Evolutionary conservation across 768 basidiomycete genomes (phyloP).

Genomic region (Inosperma sp.): DNA sequence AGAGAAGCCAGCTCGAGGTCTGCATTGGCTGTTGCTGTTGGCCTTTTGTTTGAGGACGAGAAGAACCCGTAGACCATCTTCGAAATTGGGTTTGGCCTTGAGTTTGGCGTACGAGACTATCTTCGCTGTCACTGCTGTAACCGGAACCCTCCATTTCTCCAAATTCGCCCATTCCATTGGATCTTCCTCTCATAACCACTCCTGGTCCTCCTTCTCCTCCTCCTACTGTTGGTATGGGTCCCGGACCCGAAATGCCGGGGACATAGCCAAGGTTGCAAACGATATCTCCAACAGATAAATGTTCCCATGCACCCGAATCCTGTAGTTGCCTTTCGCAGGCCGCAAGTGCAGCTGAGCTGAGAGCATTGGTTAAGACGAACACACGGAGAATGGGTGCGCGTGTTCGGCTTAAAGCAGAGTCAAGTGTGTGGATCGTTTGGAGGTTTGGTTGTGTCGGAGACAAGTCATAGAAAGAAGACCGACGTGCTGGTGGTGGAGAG

Average conservation of each 20-base stretch:
- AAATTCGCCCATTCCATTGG: too few relatives aligned
- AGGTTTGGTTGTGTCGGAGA: background rate
- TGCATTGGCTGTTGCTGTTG: constrained; percentile 10
- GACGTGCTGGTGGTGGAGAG: too few relatives aligned
- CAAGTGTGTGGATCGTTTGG: background rate
- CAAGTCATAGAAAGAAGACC: too few relatives aligned
- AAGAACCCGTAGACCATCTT: background rate
- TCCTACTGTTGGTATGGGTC: constrained; percentile 28
- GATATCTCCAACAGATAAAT: constrained; percentile 73
- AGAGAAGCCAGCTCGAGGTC: constrained; percentile 62
- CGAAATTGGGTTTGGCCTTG: too few relatives aligned
- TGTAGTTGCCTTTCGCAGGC: constrained; percentile 65
- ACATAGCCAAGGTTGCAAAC: constrained; percentile 80
- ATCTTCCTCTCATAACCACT: too few relatives aligned
- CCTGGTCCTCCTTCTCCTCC: constrained; percentile 18
- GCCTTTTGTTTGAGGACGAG: background rate
- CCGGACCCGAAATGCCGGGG: too few relatives aligned
- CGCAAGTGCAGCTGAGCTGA: constrained; percentile 39
- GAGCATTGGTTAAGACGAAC: constrained; percentile 34
- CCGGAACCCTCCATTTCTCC: too few relatives aligned
- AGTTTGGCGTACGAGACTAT: too few relatives aligned
- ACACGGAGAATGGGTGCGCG: constrained; percentile 73
- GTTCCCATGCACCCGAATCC: constrained; percentile 63
- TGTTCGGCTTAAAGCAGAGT: constrained; percentile 48
- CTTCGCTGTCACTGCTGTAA: constrained; percentile 1